Base-by-base conservation (phyloP, 1,284 basidiomycete species). In the Taiwanofungus camphoratus region DNA sequence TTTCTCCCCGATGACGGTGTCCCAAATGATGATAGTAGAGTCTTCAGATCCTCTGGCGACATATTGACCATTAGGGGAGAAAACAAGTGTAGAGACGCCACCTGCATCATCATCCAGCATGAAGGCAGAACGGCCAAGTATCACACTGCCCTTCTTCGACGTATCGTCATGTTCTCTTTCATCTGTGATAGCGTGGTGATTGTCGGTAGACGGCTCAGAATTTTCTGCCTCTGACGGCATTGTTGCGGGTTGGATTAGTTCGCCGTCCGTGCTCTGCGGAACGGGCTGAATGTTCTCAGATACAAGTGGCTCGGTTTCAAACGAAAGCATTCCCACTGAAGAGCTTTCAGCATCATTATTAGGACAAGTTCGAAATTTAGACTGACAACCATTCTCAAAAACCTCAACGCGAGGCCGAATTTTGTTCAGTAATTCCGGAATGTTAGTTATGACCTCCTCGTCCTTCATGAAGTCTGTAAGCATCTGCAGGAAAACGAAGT, bases 91-190 rank as follows among this genome's bases (percentile, higher is more conserved):
- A 7, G 39, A 46, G 15, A 59, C 45, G 11, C 43, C 39, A 11
- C 51, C 49, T 9, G 41, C 46, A 18, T 45, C 44, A 8, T 40
- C 36, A 9, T 16, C 15, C 11, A 18, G 37, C 31, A 45, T 18
- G n/a, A n/a, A n/a, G n/a, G n/a, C n/a, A n/a, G n/a, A n/a, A n/a
- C n/a, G n/a, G n/a, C n/a, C n/a, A n/a, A n/a, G n/a, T n/a, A n/a
- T n/a, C n/a, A n/a, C n/a, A 49, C 77, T 80, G 46, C 94, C 93
- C 64, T 76, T 96, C 31, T 73, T 87, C 52, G 75, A 73, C 9
- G 83, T 54, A 74, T 87, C 59, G 72, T 80, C 15, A 77, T 84
- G 19, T 94, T 89, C 61, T 87, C 86, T 1, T 29, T 29, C 9
- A n/a, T 29, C 8, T 29, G 26, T 29, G n/a, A n/a, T n/a, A n/a